Evolutionary conservation across 2,329 filamentous ascomycete species (phyloP), one percentile per base, ranked within the genome.

Genomic region (Aspergillus calidoustus): DNA sequence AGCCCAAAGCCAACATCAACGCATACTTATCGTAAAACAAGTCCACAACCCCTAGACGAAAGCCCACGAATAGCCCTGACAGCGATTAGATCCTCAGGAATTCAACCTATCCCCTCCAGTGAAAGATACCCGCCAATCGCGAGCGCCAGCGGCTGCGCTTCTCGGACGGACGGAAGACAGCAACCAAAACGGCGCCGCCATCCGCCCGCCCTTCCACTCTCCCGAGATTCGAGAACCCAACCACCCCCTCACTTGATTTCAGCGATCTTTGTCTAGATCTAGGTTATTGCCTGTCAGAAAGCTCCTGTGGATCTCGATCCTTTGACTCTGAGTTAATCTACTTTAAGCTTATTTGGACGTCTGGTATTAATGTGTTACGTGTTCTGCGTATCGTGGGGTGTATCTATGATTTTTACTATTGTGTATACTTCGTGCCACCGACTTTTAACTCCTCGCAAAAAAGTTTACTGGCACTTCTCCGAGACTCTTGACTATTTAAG

Each of bases 131-230:
- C 31, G 15, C 30, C 13, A 41, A 34, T 4, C 50, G 28, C 30
- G 6, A 9, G 8, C 3, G 15, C 13, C 8, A 9, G 23, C 3
- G 13, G 9, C 25, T 7, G 38, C 54, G 49, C 60, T 46, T 50
- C 61, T 68, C 67, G 66, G 66, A 62, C 66, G 64, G 66, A 63
- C 66, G 67, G 66, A 69, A 68, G 65, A 43, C 46, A 50, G 31
- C 31, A 6, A 30, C 48, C 22, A 46, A 28, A 49, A 57, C 34
- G 3, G 23, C 23, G 22, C n/a, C 7, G 38, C 9, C 43, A n/a
- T n/a, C 51, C 44, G 2, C 22, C 23, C 44, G 28, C 38, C 44
- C 34, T 51, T 56, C 54, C 59, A 59, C 52, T 52, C 52, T n/a
- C 50, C 61, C 54, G 56, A 54, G 47, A 31, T 46, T 59, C 54